Evolutionary conservation across 192 early-diverging fungal species (phyloP).

Genomic region (Coemansia sp.): DNA sequence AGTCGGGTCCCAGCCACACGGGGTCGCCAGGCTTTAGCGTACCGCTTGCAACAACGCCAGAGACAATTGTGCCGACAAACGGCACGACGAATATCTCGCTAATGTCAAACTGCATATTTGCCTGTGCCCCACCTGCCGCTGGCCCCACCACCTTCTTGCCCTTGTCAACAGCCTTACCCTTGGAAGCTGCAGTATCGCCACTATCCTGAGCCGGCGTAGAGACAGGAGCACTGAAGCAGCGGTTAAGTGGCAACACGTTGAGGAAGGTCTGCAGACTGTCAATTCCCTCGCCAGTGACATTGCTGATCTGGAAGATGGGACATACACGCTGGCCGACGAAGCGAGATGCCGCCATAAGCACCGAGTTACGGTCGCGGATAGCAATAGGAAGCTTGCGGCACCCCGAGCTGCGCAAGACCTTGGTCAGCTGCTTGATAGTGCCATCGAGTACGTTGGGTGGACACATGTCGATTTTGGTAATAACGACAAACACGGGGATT

Average conservation of each 20-base stretch:
- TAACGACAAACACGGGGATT: constrained; percentile 88
- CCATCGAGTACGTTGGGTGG: constrained; percentile 80
- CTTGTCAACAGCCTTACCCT: background rate
- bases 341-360: constrained; percentile 74
- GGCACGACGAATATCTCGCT: constrained; percentile 92
- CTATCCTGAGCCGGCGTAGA: background rate
- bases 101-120: constrained; percentile 79
- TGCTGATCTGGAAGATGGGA: constrained; percentile 94
- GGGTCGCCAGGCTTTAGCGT: constrained; percentile 78
- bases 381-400: constrained; percentile 93
- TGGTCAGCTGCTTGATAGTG: constrained; percentile 81
- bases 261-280: constrained; percentile 79
- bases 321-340: constrained; percentile 90
- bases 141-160: background rate
- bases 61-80: constrained; percentile 89
- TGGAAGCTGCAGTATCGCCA: constrained; percentile 4
- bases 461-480: constrained; percentile 97
- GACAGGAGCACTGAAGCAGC: constrained; percentile 26
- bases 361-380: constrained; percentile 72
- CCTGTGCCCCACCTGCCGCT: background rate
- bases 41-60: constrained; percentile 76
- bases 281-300: constrained; percentile 83
- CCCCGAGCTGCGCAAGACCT: constrained; percentile 84
- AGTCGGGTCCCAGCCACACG: constrained; percentile 85
- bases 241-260: constrained; percentile 74